Conservation (phyloP, 305 asterid genomes). For the Coffea humblotiana region DNA sequence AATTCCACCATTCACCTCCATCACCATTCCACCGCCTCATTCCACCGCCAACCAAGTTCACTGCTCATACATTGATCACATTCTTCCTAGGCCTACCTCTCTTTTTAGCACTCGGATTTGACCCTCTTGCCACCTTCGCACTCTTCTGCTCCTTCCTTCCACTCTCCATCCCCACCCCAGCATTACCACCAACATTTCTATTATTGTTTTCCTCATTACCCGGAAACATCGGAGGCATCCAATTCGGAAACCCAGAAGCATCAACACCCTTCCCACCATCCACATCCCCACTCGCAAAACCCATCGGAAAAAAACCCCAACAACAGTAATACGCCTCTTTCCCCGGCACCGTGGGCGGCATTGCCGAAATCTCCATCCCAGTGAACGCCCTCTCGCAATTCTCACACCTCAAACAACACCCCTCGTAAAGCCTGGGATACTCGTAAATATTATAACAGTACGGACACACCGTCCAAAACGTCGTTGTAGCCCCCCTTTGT, state of each 20-base stretch:
- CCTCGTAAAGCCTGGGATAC: conserved; percentile 59
- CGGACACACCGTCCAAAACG: conserved; percentile 88
- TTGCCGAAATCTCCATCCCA: conserved; percentile 52
- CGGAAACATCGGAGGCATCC: conserved; percentile 76
- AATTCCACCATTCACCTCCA: neutral
- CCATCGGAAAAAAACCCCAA: conserved; percentile 91
- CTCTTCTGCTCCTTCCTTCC: conserved; percentile 6
- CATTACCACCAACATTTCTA: neutral
- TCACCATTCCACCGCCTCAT: neutral
- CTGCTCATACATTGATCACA: neutral
- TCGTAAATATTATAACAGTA: conserved; percentile 79
- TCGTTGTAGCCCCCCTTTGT: conserved; percentile 4
- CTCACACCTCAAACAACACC: conserved; percentile 71
- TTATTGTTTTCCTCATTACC: neutral
- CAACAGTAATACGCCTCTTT: conserved; percentile 84
- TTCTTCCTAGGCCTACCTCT: conserved; percentile 45
- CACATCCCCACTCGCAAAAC: conserved; percentile 45
- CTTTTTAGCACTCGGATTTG: conserved; percentile 26
- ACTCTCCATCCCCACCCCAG: neutral
- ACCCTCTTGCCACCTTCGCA: neutral
- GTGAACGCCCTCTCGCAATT: conserved; percentile 75
- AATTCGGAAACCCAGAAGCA: conserved; percentile 50
- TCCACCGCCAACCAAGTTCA: neutral
- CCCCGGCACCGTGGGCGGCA: conserved; percentile 84
- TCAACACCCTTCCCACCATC: conserved; percentile 23